Percentiles rank a stretch among this genome's conserved stretches.
Evolutionary conservation across 306 rosid species (phyloP).

Genomic region (Sophora flavescens): DNA sequence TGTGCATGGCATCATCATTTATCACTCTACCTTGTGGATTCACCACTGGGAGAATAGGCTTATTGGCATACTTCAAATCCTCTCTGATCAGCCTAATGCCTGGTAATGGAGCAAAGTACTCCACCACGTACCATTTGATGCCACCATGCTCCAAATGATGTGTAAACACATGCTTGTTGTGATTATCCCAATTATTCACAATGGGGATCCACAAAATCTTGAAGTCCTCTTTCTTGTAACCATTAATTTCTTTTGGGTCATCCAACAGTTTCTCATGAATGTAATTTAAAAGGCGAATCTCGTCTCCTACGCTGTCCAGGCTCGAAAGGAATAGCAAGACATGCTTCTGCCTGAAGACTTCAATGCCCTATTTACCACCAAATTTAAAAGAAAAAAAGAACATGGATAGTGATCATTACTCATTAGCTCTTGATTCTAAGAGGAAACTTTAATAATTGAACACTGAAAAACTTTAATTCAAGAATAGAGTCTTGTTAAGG

Average conservation of each 20-base stretch:
- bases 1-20: constrained; percentile 34
- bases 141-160: not conserved
- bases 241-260: constrained; percentile 7
- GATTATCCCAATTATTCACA: not conserved
- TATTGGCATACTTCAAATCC: not conserved
- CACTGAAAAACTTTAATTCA: too few species aligned
- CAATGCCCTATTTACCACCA: not conserved
- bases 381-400: too few species aligned
- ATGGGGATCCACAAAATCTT: constrained; percentile 40
- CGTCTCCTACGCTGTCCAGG: not conserved
- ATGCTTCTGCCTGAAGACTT: constrained; percentile 31
- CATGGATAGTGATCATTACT: not conserved
- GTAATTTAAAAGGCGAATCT: constrained; percentile 34
- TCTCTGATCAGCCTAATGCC: constrained; percentile 9
- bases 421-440: not conserved
- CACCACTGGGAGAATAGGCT: constrained; percentile 32
- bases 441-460: not conserved
- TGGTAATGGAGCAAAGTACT: not conserved
- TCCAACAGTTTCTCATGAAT: constrained; percentile 9
- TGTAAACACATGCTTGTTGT: not conserved
- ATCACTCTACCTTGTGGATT: constrained; percentile 4
- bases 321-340: constrained; percentile 19
- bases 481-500: too few species aligned
- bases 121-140: constrained; percentile 31
- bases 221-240: constrained; percentile 33